Evolutionary conservation across 805 yeast genomes (phyloP).

Genomic region (Lachancea dasiensis): DNA sequence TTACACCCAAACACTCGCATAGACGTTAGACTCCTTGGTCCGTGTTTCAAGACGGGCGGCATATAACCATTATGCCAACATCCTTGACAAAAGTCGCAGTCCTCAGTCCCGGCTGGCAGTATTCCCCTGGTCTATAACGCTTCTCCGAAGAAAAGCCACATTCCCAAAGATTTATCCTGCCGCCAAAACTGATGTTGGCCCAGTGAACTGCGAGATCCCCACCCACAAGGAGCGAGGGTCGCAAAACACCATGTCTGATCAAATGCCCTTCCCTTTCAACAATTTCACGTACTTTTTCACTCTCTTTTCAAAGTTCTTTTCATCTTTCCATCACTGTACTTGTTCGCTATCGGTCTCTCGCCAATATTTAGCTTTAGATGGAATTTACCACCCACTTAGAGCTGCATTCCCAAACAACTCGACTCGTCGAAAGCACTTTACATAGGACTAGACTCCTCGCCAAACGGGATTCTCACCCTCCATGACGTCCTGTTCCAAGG

Average conservation of each 20-base stretch:
- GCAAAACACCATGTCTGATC: constrained; percentile 35
- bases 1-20: constrained; percentile 39
- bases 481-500: constrained; percentile 38
- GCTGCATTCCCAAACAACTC: constrained; percentile 38
- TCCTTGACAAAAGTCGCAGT: constrained; percentile 35
- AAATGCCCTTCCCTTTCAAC: constrained; percentile 41
- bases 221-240: constrained; percentile 28
- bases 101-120: constrained; percentile 32
- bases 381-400: constrained; percentile 34
- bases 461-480: constrained; percentile 41
- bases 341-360: constrained; percentile 45
- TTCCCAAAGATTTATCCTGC: constrained; percentile 33
- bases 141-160: constrained; percentile 30
- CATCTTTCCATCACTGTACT: constrained; percentile 43
- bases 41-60: constrained; percentile 38
- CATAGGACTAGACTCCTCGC: constrained; percentile 29
- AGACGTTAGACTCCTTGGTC: constrained; percentile 40
- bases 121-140: constrained; percentile 33
- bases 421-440: constrained; percentile 29
- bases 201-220: constrained; percentile 29
- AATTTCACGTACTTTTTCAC: constrained; percentile 42
- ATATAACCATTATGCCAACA: constrained; percentile 35
- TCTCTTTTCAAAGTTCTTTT: constrained; percentile 41
- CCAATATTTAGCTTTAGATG: constrained; percentile 42
- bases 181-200: constrained; percentile 37